Evolutionary conservation across 2,329 filamentous ascomycete species (phyloP), one percentile per base, ranked within the genome.

Genomic region (Aspergillus quadrilineatus): DNA sequence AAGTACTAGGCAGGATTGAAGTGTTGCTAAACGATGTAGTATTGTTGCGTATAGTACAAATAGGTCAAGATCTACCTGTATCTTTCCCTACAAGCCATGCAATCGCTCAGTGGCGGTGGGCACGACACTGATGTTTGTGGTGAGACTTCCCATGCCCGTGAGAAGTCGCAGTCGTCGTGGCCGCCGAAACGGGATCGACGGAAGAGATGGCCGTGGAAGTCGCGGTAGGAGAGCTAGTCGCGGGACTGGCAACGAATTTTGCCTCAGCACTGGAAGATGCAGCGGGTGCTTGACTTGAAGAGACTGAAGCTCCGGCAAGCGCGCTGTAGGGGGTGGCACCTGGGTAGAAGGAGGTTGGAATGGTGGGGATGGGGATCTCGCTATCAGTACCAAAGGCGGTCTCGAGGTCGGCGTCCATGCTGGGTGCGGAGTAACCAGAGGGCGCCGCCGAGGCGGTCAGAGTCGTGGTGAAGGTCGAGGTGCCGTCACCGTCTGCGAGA

Each of bases 401-500:
- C 6, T 58, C 48, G 48, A 69, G 50, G 41, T 70, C 63, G 28
- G 57, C 60, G 14, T 61, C 54, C 68, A 70, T 70, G 6, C 55
- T 63, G 26, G 68, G 42, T 10, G 67, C 68, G 9, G 65, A 67
- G 50, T 66, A 70, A 4, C 63, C 68, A 3, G 65, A 63, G 8
- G 67, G 68, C 5, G 66, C 61, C 14, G 61, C 46, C 7, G 63
- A 67, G 39, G 62, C 63, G 12, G 64, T 64, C 41, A 62, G 60
- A 5, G 63, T 68, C 42, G 55, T 61, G 41, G 36, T 61, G 48
- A 68, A 71, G 17, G 60, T 55, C 12, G 58, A 60, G 28, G 50
- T 26, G 12, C 47, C 60, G 41, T 59, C 52, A 28, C 63, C 63
- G 6, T 58, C 51, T 60, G 77, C 72, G 43, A 83, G 64, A 62